These are phyloP conservation scores for Podospora bellae-mahoneyi DNA, from an alignment of 495 filamentous ascomycete genomes.

Conservation along the genomic window DNA sequence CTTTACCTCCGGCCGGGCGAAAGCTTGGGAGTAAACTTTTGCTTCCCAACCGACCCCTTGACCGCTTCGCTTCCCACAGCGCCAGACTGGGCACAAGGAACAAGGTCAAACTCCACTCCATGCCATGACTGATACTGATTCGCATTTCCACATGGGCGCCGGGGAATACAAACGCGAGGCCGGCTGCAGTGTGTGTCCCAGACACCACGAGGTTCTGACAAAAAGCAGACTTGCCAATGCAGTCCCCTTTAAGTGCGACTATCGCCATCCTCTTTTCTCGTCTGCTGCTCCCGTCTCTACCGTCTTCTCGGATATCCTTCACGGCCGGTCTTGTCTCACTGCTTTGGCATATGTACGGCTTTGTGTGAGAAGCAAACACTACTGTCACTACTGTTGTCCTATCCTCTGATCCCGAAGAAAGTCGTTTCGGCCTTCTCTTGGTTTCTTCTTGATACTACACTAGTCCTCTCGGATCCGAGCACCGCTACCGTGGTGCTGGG, in stretches of 20 bases:
- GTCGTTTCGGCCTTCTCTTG: background rate
- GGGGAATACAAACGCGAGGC: conserved; percentile 35
- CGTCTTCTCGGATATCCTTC: conserved; percentile 9
- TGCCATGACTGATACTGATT: conserved; percentile 11
- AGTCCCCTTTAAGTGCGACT: conserved; percentile 33
- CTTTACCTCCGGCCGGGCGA: conserved; percentile 1
- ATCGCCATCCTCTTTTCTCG: conserved; percentile 18
- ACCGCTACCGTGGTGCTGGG: conserved; percentile 26
- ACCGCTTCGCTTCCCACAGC: background rate
- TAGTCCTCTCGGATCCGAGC: conserved; percentile 11
- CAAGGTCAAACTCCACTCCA: background rate
- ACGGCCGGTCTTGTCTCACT: conserved; percentile 32
- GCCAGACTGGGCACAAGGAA: background rate
- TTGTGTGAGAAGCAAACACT: conserved; percentile 24
- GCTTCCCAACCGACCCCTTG: conserved; percentile 8
- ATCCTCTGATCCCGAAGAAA: conserved; percentile 7
- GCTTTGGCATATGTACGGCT: conserved; percentile 24
- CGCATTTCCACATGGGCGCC: conserved; percentile 24
- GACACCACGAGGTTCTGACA: conserved; percentile 30
- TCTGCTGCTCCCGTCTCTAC: background rate
- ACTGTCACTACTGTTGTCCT: conserved; percentile 12
- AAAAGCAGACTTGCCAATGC: conserved; percentile 15
- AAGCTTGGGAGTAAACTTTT: background rate
- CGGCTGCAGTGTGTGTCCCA: conserved; percentile 30
- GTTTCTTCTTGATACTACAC: conserved; percentile 6